phyloP scores from a whole-genome alignment of 352 stramenopile genomes.

The Aphanomyces astaci region DNA sequence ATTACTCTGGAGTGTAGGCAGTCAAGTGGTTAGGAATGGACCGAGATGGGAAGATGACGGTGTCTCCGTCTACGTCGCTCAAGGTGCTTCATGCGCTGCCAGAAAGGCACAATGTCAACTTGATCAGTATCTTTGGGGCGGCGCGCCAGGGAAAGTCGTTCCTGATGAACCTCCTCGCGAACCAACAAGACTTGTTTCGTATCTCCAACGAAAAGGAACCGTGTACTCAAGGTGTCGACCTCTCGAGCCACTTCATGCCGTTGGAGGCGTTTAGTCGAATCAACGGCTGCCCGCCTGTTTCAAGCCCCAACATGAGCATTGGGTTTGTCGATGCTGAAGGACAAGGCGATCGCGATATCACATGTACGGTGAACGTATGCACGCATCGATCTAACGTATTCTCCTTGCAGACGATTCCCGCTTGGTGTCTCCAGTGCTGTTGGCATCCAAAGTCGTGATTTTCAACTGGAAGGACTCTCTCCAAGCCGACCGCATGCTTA shows the following conservation, averaged over 20 bases:
- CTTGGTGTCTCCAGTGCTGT: slow-evolving; percentile 71
- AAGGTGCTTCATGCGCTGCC: slow-evolving; percentile 52
- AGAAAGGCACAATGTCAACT: slow-evolving; percentile 57
- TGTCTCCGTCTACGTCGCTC: slow-evolving; percentile 42
- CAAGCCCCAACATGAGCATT: slow-evolving; percentile 44
- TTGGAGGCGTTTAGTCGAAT: slow-evolving; percentile 58
- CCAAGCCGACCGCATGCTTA: slow-evolving; percentile 78
- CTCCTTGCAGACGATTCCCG: slow-evolving; percentile 53
- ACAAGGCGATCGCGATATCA: slow-evolving; percentile 80
- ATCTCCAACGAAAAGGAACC: slow-evolving; percentile 82
- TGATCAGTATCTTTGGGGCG: slow-evolving; percentile 81
- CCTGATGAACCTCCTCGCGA: slow-evolving; percentile 79
- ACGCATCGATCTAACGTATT: no score
- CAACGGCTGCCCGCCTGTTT: slow-evolving; percentile 47
- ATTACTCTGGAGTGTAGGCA: slow-evolving; percentile 31
- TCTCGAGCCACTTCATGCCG: slow-evolving; percentile 68
- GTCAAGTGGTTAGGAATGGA: slow-evolving; percentile 82
- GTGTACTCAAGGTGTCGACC: slow-evolving; percentile 77
- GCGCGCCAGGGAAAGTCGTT: slow-evolving; percentile 80
- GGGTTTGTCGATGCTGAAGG: slow-evolving; percentile 81
- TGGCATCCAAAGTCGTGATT: slow-evolving; percentile 80
- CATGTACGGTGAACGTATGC: slow-evolving; percentile 38
- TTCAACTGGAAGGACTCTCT: slow-evolving; percentile 88
- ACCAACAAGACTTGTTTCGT: slow-evolving; percentile 81
- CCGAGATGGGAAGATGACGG: slow-evolving; percentile 47